Percentiles rank a stretch among this genome's conserved stretches.
Evolutionary conservation across 1,139 yeast genomes (phyloP).

Genomic region (Wickerhamomyces sp.): DNA sequence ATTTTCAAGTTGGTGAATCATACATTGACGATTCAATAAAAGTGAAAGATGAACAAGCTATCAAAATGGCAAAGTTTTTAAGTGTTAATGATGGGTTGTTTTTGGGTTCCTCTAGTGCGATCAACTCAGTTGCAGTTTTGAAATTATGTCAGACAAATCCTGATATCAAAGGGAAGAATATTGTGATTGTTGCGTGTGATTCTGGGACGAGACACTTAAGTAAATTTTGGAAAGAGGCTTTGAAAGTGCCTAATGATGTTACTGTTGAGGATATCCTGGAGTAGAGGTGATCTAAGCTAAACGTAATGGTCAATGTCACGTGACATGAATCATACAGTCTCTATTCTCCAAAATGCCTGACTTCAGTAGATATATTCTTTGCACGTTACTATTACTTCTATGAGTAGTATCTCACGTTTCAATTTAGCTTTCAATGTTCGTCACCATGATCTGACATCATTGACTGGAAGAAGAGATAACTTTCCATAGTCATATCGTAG

Average conservation of each 20-base stretch:
- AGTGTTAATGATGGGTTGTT: conserved; percentile 84
- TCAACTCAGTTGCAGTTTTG: conserved; percentile 88
- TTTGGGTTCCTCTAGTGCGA: conserved; percentile 88
- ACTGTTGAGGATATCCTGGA: conserved; percentile 26
- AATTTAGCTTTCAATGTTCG: too few species aligned
- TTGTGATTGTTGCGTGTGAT: conserved; percentile 91
- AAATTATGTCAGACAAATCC: conserved; percentile 48
- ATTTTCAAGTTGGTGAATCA: conserved; percentile 66
- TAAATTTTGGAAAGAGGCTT: conserved; percentile 83
- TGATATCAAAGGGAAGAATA: conserved; percentile 52
- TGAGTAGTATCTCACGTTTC: too few species aligned
- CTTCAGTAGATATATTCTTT: too few species aligned
- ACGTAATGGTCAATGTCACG: not conserved
- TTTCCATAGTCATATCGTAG: too few species aligned
- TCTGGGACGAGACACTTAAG: conserved; percentile 86
- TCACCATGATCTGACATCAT: too few species aligned
- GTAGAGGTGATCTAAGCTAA: not conserved
- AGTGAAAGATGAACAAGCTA: conserved; percentile 75
- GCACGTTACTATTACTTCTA: too few species aligned
- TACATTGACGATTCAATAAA: conserved; percentile 74
- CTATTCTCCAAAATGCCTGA: too few species aligned
- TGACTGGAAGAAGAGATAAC: too few species aligned
- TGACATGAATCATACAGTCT: not conserved
- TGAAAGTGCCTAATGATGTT: conserved; percentile 25
- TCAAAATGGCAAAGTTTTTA: conserved; percentile 81